A percentile compares a stretch with the other conserved stretches of the same genome.
Evolutionary conservation across 1,139 yeast species (phyloP).

Genomic region (Saccharomyces hybrid): DNA sequence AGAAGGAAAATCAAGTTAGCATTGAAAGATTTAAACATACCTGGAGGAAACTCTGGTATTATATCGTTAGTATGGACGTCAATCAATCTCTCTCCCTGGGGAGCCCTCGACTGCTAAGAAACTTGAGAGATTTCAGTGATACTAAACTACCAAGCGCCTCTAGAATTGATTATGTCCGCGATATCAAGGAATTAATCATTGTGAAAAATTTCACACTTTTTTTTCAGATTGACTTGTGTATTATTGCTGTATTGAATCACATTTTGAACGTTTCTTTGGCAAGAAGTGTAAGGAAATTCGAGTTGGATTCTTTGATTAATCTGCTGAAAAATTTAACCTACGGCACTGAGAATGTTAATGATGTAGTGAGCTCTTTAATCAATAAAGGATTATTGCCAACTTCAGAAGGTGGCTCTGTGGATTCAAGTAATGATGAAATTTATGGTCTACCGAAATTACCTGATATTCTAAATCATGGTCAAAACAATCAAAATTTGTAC

Average conservation of each 20-base stretch:
- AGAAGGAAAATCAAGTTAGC: conserved; percentile 24
- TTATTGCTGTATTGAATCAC: conserved; percentile 29
- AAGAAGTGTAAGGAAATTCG: conserved; percentile 35
- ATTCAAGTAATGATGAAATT: conserved; percentile 26
- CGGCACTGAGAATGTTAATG: conserved; percentile 28
- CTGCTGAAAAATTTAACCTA: conserved; percentile 29
- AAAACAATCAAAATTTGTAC: conserved; percentile 17
- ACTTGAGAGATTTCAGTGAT: conserved; percentile 31
- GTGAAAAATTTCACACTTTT: conserved; percentile 30
- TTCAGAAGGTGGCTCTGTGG: conserved; percentile 28
- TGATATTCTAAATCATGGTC: conserved; percentile 25
- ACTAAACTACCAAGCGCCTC: conserved; percentile 34
- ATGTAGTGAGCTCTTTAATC: conserved; percentile 23
- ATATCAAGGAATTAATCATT: conserved; percentile 29
- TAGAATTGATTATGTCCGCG: conserved; percentile 31
- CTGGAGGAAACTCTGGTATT: conserved; percentile 45
- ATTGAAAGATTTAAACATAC: conserved; percentile 31
- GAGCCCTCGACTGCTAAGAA: conserved; percentile 34
- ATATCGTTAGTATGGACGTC: conserved; percentile 40
- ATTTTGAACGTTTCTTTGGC: conserved; percentile 30
- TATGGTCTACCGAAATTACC: conserved; percentile 35
- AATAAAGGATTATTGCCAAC: conserved; percentile 27
- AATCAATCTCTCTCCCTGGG: conserved; percentile 39
- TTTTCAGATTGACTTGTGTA: conserved; percentile 30
- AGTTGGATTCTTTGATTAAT: conserved; percentile 32